Evolutionary conservation across 495 filamentous ascomycete genomes (phyloP), one percentile per base, ranked within the genome.

Genomic region (Pyrenopolyporus hunteri): DNA sequence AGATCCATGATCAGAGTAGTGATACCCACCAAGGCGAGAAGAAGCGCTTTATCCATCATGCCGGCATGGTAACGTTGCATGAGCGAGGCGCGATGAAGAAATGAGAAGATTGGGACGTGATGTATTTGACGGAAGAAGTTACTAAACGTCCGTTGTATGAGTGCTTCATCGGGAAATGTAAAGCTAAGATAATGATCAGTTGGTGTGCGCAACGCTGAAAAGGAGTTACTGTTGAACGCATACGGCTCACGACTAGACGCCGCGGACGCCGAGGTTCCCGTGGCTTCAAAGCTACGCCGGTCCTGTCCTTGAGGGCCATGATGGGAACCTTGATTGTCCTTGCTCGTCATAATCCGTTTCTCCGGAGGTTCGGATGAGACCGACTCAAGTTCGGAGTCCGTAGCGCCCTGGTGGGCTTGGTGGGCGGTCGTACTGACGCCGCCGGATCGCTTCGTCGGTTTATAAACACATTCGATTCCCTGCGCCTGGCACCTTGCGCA

Each of bases 11-110:
- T 70, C 23, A 79, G 45, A 5, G 78, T 68, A 0, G 79, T 76
- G 47, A 82, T 76, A 19, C 78, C 79, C n/a, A 81, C 67, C 2
- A 82, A 52, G 23, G 79, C 75, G 9, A 81, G 70, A 1, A 82
- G 71, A 2, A 82, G 69, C 0, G 77, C 63, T 20, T 73, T 72
- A 56, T 81, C 77, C 60, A 81, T 74, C 42, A 74, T 73, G 16
- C 76, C 78, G n/a, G 78, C 74, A 51, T 81, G 74, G 60, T 78
- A 80, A 0, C 76, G 73, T 28, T 82, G 76, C 78, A 81, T 80
- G 14, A 81, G 74, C 0, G 78, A 82, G 1, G 79, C 77, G 1
- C 78, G 77, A 54, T 81, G 78, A 31, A 82, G 63, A 40, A 82
- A 82, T 23, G 76, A 74, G 64, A 78, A 81, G 60, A 77, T 74